A percentile compares a stretch with the other conserved stretches of the same genome.
phyloP scores from a whole-genome alignment of 257 asterid genomes.

The Leptodermis oblonga region DNA sequence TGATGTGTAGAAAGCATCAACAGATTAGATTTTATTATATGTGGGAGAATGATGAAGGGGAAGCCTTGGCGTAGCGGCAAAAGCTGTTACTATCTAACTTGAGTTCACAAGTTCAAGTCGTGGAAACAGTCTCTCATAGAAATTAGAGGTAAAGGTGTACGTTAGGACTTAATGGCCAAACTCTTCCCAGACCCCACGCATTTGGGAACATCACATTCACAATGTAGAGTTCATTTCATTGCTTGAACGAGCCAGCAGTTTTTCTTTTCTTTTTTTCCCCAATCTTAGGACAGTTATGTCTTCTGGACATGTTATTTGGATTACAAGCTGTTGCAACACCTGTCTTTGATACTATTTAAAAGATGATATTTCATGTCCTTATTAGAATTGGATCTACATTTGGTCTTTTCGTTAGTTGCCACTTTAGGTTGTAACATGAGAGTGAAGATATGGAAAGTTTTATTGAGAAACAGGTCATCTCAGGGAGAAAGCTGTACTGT shows the following conservation, averaged over 20 bases:
- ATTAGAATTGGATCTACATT: background rate
- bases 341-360: background rate
- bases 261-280: background rate
- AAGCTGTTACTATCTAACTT: no score
- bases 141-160: background rate
- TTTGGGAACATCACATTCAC: no score
- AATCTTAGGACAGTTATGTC: background rate
- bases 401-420: background rate
- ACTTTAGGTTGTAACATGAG: background rate
- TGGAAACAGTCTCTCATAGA: no score
- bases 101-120: no score
- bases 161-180: background rate
- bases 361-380: background rate
- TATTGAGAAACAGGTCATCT: background rate
- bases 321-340: background rate
- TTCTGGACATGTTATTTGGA: background rate
- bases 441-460: background rate
- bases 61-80: no score
- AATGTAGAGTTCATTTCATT: background rate
- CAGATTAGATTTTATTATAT: background rate
- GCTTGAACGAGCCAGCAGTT: background rate
- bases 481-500: no score
- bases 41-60: background rate
- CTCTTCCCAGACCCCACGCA: background rate
- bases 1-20: background rate